These are phyloP conservation scores for Sungouiozyma intestinalis DNA, from an alignment of 805 yeast genomes.

Conservation along the genomic window DNA sequence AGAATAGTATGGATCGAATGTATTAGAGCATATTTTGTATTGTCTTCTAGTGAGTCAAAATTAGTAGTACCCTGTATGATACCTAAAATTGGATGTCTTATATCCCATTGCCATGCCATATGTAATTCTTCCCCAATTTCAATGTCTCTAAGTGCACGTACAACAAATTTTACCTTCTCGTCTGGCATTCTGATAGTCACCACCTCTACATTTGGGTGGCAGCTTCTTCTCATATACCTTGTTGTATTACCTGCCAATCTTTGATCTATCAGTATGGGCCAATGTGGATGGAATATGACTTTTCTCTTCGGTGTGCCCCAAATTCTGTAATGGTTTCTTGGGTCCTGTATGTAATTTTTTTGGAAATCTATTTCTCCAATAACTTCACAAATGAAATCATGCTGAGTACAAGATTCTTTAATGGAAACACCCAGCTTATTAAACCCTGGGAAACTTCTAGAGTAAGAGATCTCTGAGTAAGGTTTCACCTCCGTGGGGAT, in stretches of 20 bases:
- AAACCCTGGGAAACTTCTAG: slow-evolving; percentile 61
- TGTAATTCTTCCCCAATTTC: slow-evolving; percentile 61
- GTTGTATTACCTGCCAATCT: slow-evolving; percentile 76
- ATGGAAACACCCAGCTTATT: slow-evolving; percentile 56
- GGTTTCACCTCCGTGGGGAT: slow-evolving; percentile 38
- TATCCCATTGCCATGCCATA: slow-evolving; percentile 84
- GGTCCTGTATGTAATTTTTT: slow-evolving; percentile 49
- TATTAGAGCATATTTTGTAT: slow-evolving; percentile 44
- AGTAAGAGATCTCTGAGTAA: slow-evolving; percentile 45
- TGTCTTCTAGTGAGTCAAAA: slow-evolving; percentile 47
- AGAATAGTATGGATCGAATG: slow-evolving; percentile 53
- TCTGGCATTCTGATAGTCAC: slow-evolving; percentile 33
- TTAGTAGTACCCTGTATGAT: slow-evolving; percentile 34
- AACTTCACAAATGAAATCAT: slow-evolving; percentile 47
- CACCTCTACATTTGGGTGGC: slow-evolving; percentile 66
- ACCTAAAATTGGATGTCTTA: slow-evolving; percentile 56
- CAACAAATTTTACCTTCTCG: slow-evolving; percentile 39
- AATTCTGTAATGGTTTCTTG: slow-evolving; percentile 63
- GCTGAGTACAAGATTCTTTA: slow-evolving; percentile 32
- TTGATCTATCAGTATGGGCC: slow-evolving; percentile 66
- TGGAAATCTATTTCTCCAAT: slow-evolving; percentile 65
- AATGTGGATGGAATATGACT: slow-evolving; percentile 43
- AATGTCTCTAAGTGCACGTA: slow-evolving; percentile 48
- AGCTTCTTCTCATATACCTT: slow-evolving; percentile 65
- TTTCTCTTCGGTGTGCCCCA: slow-evolving; percentile 63